A percentile compares a stretch with the other conserved stretches of the same genome.
Evolutionary conservation across 371 early-diverging fungal genomes (phyloP).

Genomic region (Neoconidiobolus thromboides): DNA sequence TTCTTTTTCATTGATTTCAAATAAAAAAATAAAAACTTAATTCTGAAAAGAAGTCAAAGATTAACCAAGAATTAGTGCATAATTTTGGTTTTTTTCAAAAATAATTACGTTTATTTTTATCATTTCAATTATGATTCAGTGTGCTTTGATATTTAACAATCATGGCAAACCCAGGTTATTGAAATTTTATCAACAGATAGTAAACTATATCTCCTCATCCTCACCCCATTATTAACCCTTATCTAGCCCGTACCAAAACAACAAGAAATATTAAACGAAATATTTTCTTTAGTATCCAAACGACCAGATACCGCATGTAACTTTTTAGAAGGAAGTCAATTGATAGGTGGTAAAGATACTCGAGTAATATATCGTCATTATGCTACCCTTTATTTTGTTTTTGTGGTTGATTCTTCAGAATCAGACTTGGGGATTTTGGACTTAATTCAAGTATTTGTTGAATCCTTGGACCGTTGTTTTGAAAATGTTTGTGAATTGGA

Average conservation of each 20-base stretch:
- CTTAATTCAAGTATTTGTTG: conserved; percentile 90
- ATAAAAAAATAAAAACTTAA: too few species aligned
- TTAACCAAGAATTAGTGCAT: too few species aligned
- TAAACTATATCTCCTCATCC: conserved; percentile 12
- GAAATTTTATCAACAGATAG: conserved; percentile 81
- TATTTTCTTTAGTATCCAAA: conserved; percentile 59
- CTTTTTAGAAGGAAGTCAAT: conserved; percentile 71
- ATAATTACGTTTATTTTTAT: too few species aligned
- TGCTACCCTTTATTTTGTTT: conserved; percentile 88
- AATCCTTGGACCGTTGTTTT: conserved; percentile 78
- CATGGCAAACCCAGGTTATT: conserved; percentile 84
- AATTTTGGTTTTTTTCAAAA: too few species aligned
- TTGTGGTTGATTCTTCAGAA: conserved; percentile 87
- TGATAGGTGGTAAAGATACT: conserved; percentile 67
- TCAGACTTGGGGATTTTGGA: conserved; percentile 89
- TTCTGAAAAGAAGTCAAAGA: too few species aligned
- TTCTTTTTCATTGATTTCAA: too few species aligned
- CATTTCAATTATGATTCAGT: conserved; percentile 50
- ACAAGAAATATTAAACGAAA: conserved; percentile 64
- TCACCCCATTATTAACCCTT: not conserved
- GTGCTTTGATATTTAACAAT: conserved; percentile 89
- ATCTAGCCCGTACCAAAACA: conserved; percentile 58
- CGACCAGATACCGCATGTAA: conserved; percentile 78
- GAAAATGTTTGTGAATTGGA: conserved; percentile 94
- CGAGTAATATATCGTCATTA: conserved; percentile 84